Base-by-base conservation (phyloP, 1,139 yeast species). In the Pichia sp. region DNA sequence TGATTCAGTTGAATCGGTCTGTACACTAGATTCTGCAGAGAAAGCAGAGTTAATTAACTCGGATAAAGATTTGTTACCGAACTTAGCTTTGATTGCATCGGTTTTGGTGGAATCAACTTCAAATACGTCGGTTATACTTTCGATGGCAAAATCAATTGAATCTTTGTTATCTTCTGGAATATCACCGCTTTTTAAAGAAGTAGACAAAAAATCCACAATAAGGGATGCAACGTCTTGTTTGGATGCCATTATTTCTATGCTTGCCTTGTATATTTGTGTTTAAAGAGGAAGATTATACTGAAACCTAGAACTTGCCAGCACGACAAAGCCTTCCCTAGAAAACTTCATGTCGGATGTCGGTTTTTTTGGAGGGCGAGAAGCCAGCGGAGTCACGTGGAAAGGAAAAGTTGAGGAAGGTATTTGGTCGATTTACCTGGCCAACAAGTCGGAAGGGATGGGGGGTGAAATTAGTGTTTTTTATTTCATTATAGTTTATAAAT, bases 131-230 rank as follows among this genome's bases (percentile, higher is more conserved):
- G 87, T 77, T 46, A 91, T 76, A 68, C 96, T 87, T 58, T 86
- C 96, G 55, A 88, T 76, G 51, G 97, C 97, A 39, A 91, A 95
- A 51, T 89, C 96, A 57, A 91, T 72, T n/a, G 96, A 86, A 53
- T 91, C 98, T 46, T 74, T 74, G 57, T 80, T 86, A 53, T 89
- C 97, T 50, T 80, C 84, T 31, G 81, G 67, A 39, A 89, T 74
- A 37, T 76, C 72, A 41, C 86, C 85, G 50, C 75, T 71, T 34
- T 72, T 60, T 26, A 84, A 76, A 8, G 87, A 68, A 20, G 68
- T 58, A 54, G 76, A 74, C 53, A 91, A 73, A 61, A 81, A 89
- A 50, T 78, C 76, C 39, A 88, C 78, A 49, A 91, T 78, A 41
- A 86, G 77, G 42, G 80, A 69, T 2, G 95, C 93, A 42, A 85